Evolutionary conservation across 352 stramenopile species (phyloP).

Genomic region (Phytophthora lateralis): DNA sequence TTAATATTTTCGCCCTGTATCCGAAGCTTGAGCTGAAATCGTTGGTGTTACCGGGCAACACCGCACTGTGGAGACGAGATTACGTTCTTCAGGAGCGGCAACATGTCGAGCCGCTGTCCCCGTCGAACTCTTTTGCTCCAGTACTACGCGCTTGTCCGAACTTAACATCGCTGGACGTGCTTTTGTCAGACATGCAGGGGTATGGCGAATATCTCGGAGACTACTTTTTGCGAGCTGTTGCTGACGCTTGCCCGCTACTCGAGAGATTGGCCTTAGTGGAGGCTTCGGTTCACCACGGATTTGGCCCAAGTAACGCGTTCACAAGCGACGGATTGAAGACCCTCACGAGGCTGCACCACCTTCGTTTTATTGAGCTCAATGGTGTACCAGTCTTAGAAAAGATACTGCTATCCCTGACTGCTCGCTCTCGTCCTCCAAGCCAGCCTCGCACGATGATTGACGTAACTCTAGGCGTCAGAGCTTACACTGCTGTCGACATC

Average conservation of each 20-base stretch:
- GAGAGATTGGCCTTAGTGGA: conserved; percentile 27
- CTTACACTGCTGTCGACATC: conserved; percentile 26
- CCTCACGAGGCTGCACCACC: conserved; percentile 13
- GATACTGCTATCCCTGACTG: conserved; percentile 21
- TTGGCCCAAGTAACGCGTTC: conserved; percentile 37
- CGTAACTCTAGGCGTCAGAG: conserved; percentile 27
- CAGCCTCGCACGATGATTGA: conserved; percentile 19
- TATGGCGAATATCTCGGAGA: conserved; percentile 29
- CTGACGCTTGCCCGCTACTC: conserved; percentile 18
- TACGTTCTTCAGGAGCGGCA: conserved; percentile 38
- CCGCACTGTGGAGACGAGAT: conserved; percentile 38
- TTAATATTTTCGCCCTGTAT: conserved; percentile 31
- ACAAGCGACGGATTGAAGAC: conserved; percentile 17
- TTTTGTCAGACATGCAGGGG: conserved; percentile 38
- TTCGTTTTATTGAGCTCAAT: conserved; percentile 27
- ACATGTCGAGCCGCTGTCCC: conserved; percentile 24
- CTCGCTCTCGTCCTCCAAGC: background rate
- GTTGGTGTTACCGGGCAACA: conserved; percentile 37
- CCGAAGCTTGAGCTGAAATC: conserved; percentile 25
- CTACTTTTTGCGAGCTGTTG: conserved; percentile 28
- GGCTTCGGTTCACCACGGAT: conserved; percentile 27
- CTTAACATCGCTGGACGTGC: conserved; percentile 24
- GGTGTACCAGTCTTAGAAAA: conserved; percentile 23
- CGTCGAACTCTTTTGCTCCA: conserved; percentile 22
- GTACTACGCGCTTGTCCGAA: conserved; percentile 32